A percentile compares a stretch with the other conserved stretches of the same genome.
Conservation (phyloP, 192 early-diverging fungal genomes). For the Jimgerdemannia flammicorona region DNA sequence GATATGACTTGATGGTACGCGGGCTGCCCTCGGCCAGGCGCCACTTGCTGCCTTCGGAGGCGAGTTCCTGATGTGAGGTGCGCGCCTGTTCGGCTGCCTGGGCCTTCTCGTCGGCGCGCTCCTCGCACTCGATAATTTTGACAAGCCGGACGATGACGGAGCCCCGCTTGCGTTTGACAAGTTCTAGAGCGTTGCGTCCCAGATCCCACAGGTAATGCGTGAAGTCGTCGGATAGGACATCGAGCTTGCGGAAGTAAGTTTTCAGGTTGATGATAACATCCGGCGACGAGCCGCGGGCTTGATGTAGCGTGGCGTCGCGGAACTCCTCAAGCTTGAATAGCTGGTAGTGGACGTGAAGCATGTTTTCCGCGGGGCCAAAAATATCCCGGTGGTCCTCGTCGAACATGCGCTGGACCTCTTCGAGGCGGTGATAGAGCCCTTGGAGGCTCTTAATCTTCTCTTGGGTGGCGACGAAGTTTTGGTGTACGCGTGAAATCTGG, state of each 20-base stretch:
- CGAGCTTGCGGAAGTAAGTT: conserved; percentile 83
- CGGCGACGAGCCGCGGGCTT: conserved; percentile 57
- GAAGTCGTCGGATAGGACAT: conserved; percentile 79
- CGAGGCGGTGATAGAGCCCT: conserved; percentile 79
- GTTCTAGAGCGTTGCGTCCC: conserved; percentile 70
- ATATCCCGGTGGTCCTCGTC: conserved; percentile 57
- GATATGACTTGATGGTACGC: conserved; percentile 63
- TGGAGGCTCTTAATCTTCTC: conserved; percentile 84
- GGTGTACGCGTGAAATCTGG: conserved; percentile 88
- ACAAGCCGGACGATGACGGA: conserved; percentile 83
- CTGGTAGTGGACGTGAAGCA: conserved; percentile 86
- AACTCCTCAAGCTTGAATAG: conserved; percentile 87
- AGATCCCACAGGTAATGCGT: conserved; percentile 86
- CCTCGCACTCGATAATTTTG: conserved; percentile 95
- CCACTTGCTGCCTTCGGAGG: conserved; percentile 36
- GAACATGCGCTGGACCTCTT: conserved; percentile 66
- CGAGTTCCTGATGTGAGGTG: conserved; percentile 42
- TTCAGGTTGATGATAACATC: conserved; percentile 85
- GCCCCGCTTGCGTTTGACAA: conserved; percentile 66
- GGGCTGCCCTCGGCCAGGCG: conserved; percentile 37
- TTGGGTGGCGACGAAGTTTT: conserved; percentile 91
- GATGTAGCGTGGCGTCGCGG: conserved; percentile 77
- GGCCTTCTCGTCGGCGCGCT: conserved; percentile 79
- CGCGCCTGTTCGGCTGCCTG: conserved; percentile 41
- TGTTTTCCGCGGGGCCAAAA: conserved; percentile 69